Conservation (phyloP, 169 alveolate genomes). For the Plasmodium vinckei region DNA sequence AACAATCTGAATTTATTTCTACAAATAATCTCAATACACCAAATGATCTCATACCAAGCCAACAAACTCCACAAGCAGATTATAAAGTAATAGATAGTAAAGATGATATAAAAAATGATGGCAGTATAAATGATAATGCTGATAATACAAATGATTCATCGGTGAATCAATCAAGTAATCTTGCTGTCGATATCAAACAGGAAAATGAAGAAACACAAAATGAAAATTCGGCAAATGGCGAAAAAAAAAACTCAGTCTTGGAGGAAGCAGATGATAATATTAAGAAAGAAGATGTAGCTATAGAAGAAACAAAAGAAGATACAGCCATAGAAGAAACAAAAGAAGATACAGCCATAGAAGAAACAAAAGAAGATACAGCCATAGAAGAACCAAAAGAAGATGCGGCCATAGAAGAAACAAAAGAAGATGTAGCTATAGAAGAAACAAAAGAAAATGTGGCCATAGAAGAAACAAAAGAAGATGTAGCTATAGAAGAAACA, state of each 20-base stretch:
- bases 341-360: background rate
- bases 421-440: background rate
- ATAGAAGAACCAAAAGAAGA: background rate
- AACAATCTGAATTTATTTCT: background rate
- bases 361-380: background rate
- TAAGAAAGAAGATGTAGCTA: too few relatives aligned
- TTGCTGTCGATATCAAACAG: background rate
- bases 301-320: background rate
- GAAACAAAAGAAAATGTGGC: background rate
- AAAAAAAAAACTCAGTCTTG: background rate
- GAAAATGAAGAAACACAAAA: background rate
- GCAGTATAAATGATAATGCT: background rate
- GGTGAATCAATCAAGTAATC: background rate
- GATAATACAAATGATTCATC: background rate
- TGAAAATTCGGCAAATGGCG: slow-evolving; percentile 4
- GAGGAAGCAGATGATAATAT: background rate
- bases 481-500: background rate
- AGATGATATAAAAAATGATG: background rate
- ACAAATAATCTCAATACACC: background rate
- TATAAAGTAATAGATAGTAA: background rate
- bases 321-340: background rate
- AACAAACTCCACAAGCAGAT: background rate
- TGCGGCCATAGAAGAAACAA: background rate
- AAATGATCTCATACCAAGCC: background rate
- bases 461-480: background rate